Conservation (phyloP, 768 basidiomycete genomes). For the Terana coerulea region DNA sequence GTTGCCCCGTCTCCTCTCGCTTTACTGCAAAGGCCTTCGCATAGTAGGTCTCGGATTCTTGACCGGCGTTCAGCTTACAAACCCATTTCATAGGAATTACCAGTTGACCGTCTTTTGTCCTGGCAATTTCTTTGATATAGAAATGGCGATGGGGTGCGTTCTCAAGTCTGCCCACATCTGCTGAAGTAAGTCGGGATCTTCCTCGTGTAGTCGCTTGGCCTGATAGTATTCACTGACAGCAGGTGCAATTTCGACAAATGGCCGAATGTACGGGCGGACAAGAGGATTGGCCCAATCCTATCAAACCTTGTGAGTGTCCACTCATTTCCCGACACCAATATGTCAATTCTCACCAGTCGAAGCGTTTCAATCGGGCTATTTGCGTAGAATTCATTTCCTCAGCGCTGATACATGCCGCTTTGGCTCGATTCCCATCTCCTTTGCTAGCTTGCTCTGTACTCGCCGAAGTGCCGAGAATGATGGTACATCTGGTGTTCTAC, state of each 20-base stretch:
- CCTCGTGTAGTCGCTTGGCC: conserved; percentile 6
- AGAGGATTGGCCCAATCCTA: conserved; percentile 19
- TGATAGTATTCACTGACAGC: conserved; percentile 15
- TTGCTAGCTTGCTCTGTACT: conserved; percentile 20
- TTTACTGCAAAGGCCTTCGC: not conserved
- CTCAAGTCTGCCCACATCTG: conserved; percentile 14
- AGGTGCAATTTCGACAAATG: conserved; percentile 13
- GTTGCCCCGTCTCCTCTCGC: too few species aligned
- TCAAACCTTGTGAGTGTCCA: too few species aligned
- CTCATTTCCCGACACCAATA: too few species aligned
- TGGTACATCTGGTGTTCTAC: conserved; percentile 30
- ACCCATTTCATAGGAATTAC: conserved; percentile 20
- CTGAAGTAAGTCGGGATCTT: conserved; percentile 1
- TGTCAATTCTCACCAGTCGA: conserved; percentile 7
- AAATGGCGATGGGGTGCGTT: too few species aligned
- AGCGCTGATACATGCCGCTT: conserved; percentile 19
- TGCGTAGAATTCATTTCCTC: conserved; percentile 30
- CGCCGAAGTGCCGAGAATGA: conserved; percentile 24
- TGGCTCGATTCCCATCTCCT: conserved; percentile 13
- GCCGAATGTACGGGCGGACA: conserved; percentile 10
- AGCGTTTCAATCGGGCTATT: conserved; percentile 16
- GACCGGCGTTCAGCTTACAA: not conserved
- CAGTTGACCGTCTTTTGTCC: conserved; percentile 1
- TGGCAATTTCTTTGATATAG: conserved; percentile 17
- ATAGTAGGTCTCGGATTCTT: conserved; percentile 2